Evolutionary conservation across 2,329 filamentous ascomycete genomes (phyloP), one percentile per base, ranked within the genome.

Genomic region (Penicillium brevicompactum): DNA sequence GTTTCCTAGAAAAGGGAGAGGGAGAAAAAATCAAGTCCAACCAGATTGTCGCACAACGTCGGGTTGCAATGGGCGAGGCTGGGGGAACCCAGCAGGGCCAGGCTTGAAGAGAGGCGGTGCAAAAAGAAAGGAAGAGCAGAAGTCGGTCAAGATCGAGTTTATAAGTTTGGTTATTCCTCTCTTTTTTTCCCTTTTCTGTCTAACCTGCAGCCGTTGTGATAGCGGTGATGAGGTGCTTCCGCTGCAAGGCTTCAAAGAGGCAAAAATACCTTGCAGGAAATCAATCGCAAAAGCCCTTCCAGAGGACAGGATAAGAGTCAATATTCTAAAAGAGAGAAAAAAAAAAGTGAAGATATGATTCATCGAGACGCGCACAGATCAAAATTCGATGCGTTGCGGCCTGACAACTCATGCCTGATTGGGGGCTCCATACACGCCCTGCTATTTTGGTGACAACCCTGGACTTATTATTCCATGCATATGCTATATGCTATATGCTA

Each of bases 361-460:
- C 46, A 55, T 56, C 45, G 40, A 48, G 27, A 13, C 34, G 56
- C 61, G 61, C 60, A 64, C 60, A 64, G 60, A 62, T 64, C 49
- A 57, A 55, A 55, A 55, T 60, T 46, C 49, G 34, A 55, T 63
- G 63, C 59, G 61, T 64, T 65, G 60, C 63, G 62, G 63, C 62
- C 63, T 65, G 63, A 65, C 59, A 50, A 53, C 51, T 58, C 51
- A 58, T 65, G 63, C 63, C 61, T 65, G 61, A 65, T 65, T 60
- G 57, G 59, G 53, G 50, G 50, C 44, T 53, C 30, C 46, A 18
- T 50, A 44, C 46, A 40, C 51, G 50, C 46, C 51, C 46, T 53
- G 51, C 48, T 49, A 31, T 38, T 53, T 49, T 42, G 42, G 49
- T 43, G 51, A 48, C 37, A 53, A 40, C 14, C n/a, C 7, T 8